A percentile compares a stretch with the other conserved stretches of the same genome.
Conservation (phyloP, 176 grass and related monocot species). For the Elaeis guineensis region DNA sequence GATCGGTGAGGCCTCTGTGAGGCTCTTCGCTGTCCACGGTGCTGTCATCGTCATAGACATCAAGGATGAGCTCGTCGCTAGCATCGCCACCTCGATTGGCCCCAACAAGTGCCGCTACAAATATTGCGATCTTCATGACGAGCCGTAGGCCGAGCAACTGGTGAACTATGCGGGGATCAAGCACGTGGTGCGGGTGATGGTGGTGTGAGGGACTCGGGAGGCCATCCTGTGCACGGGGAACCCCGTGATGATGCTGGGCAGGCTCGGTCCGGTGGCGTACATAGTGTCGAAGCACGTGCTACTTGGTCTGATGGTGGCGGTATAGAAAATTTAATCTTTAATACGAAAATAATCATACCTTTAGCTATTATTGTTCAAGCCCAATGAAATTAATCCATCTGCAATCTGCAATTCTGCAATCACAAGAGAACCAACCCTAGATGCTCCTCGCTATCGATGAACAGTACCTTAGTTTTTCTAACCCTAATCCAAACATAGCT, state of each 20-base stretch:
- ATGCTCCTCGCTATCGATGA: too few relatives aligned
- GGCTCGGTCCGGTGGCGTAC: constrained; percentile 50
- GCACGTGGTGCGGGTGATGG: constrained; percentile 66
- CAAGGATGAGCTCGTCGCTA: constrained; percentile 44
- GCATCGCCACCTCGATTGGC: constrained; percentile 37
- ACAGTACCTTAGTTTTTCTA: too few relatives aligned
- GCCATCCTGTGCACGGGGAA: constrained; percentile 72
- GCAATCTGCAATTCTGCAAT: too few relatives aligned
- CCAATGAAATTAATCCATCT: too few relatives aligned
- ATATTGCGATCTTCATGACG: constrained; percentile 62
- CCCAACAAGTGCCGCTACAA: constrained; percentile 29
- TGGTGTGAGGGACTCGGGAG: constrained; percentile 15
- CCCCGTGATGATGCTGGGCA: constrained; percentile 35
- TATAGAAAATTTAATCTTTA: too few relatives aligned
- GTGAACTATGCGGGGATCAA: constrained; percentile 40
- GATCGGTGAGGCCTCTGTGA: constrained; percentile 59
- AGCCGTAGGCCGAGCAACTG: constrained; percentile 49
- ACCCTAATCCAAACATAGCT: too few relatives aligned
- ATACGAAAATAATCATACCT: too few relatives aligned
- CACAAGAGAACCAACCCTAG: too few relatives aligned
- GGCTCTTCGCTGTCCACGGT: constrained; percentile 56
- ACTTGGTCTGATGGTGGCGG: constrained; percentile 49
- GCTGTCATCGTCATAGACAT: constrained; percentile 67
- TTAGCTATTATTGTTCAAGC: too few relatives aligned
- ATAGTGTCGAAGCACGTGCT: constrained; percentile 74